Conservation (phyloP, 805 yeast genomes). For the Saccharomycopsis sp. region DNA sequence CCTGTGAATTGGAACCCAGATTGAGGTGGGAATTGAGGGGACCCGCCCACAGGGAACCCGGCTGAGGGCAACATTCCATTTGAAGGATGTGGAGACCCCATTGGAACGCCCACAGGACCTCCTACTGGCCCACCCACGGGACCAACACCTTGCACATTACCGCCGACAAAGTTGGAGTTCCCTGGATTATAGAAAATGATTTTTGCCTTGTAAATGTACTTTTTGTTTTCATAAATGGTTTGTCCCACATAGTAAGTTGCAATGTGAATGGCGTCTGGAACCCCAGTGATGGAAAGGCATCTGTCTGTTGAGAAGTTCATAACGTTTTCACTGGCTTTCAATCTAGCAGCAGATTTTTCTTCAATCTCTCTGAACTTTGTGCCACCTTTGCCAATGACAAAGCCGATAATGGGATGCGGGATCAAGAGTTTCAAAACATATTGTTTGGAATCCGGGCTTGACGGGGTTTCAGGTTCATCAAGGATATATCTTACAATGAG, state of each 20-base stretch:
- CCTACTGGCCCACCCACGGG: too few relatives aligned
- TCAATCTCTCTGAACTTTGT: conserved; percentile 71
- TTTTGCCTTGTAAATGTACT: conserved; percentile 42
- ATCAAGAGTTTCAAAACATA: conserved; percentile 53
- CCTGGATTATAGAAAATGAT: conserved; percentile 50
- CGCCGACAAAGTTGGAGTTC: too few relatives aligned
- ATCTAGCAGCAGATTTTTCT: conserved; percentile 67
- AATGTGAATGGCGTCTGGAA: conserved; percentile 80
- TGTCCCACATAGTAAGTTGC: conserved; percentile 70
- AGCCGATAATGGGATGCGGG: conserved; percentile 76
- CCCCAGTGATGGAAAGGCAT: conserved; percentile 60
- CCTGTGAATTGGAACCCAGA: conserved; percentile 19
- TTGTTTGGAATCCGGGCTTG: conserved; percentile 44
- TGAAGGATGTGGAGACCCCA: too few relatives aligned
- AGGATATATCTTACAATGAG: conserved; percentile 56
- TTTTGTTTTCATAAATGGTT: conserved; percentile 54
- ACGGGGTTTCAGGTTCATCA: conserved; percentile 57
- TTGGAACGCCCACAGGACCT: too few relatives aligned
- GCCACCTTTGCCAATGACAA: conserved; percentile 71
- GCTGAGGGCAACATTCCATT: too few relatives aligned
- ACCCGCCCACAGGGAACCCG: too few relatives aligned
- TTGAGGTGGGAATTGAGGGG: too few relatives aligned
- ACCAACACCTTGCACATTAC: too few relatives aligned
- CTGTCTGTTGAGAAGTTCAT: conserved; percentile 75
- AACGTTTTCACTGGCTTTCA: conserved; percentile 63